These are phyloP conservation scores for Tremellales sp. DNA, from an alignment of 1,284 basidiomycete species.

Conservation along the genomic window DNA sequence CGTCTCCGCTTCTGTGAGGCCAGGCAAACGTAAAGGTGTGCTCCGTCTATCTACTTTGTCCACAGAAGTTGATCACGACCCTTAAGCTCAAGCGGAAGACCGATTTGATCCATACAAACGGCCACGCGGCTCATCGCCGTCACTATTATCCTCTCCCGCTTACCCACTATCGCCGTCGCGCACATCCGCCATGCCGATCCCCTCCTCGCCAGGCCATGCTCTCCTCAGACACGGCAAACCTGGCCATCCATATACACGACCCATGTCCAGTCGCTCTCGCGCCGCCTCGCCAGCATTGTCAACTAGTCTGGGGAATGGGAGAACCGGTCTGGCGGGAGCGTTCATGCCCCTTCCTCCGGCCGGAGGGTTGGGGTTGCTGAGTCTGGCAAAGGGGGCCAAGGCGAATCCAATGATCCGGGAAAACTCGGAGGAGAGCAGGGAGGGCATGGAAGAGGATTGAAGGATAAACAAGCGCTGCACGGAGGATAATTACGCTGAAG, in stretches of 20 bases:
- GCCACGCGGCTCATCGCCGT: constrained; percentile 40
- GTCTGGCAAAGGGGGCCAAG: constrained; percentile 19
- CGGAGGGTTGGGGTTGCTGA: constrained; percentile 39
- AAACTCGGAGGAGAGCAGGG: constrained; percentile 3
- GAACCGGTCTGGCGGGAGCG: constrained; percentile 18
- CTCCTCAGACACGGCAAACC: constrained; percentile 26
- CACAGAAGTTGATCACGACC: not conserved
- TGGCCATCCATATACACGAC: constrained; percentile 37
- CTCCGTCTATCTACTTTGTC: not conserved
- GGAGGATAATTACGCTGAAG: too few species aligned
- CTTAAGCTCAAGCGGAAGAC: constrained; percentile 35
- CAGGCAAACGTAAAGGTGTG: constrained; percentile 44
- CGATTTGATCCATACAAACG: constrained; percentile 48
- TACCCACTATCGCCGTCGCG: constrained; percentile 37
- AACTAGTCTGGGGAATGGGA: constrained; percentile 34
- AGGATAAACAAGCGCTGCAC: too few species aligned
- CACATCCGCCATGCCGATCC: constrained; percentile 32
- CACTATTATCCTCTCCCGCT: constrained; percentile 20
- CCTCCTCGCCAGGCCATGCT: constrained; percentile 36
- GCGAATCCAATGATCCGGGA: constrained; percentile 11
- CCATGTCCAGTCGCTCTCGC: constrained; percentile 35
- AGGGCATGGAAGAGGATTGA: constrained; percentile 30
- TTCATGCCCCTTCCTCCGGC: constrained; percentile 28
- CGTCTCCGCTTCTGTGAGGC: constrained; percentile 30
- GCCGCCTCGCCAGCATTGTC: constrained; percentile 42